Base-by-base conservation (phyloP, 2,329 filamentous ascomycete species). In the Eutypa lata region DNA sequence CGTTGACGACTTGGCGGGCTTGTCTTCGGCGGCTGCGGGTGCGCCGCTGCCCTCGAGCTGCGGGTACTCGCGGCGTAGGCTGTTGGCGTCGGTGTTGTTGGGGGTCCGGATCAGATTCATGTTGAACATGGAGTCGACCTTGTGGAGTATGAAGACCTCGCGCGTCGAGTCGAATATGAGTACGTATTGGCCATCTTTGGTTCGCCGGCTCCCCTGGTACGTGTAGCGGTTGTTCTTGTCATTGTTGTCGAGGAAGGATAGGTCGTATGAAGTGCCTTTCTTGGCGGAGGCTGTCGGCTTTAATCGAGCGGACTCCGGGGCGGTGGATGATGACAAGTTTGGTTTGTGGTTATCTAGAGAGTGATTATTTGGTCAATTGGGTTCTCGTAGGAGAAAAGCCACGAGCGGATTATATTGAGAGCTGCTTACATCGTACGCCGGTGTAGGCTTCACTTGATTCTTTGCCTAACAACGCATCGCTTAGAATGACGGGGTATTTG, bases 101-200 rank as follows among this genome's bases (percentile, higher is more conserved):
- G 88, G 89, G 14, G 84, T 84, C 51, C 80, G 83, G 49, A 82
- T 84, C 50, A 96, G 73, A 69, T 96, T 97, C 87, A 96, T 92
- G 64, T 90, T 87, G 71, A 96, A 88, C 38, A 86, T 86, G n/a
- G 86, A 88, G 66, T 90, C 84, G 51, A 97, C 76, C 49, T 84
- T 85, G 73, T 97, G 91, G 51, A 97, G 79, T 26, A 94, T 84
- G 60, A 94, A 94, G 52, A 81, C 87, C 64, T 93, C 84, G 49
- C 83, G 84, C 18, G 78, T 75, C 8, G 87, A 79, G 69, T 96
- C 89, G 65, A 93, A 94, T 53, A 93, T 81, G 49, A 96, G 79
- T 37, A 86, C 81, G 64, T 82, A 86, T 65, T 86, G 79, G 51
- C 74, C 76, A 52, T 80, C 76, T 53, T 79, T 77, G 22, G 76